A percentile compares a stretch with the other conserved stretches of the same genome.
These are phyloP conservation scores for Neophaeococcomyces aloes DNA, from an alignment of 2,329 filamentous ascomycete genomes.

Conservation along the genomic window DNA sequence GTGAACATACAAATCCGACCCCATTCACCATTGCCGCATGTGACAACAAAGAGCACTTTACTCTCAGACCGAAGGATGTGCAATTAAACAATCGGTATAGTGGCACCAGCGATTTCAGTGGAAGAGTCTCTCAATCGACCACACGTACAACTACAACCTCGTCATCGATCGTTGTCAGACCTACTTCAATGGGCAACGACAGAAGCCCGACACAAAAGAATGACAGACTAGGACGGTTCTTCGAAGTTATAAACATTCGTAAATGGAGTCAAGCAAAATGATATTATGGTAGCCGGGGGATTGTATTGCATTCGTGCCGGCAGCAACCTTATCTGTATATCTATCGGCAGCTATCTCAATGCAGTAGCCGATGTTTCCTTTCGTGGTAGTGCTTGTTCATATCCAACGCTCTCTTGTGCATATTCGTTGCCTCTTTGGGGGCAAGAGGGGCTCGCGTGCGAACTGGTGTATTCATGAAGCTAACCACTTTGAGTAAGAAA, in stretches of 20 bases:
- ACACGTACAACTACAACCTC: not conserved
- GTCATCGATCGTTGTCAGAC: not conserved
- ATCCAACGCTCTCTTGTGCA: no score
- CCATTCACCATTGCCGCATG: slow-evolving; percentile 1
- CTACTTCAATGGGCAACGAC: not conserved
- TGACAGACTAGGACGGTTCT: not conserved
- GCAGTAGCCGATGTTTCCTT: no score
- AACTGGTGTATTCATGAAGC: no score
- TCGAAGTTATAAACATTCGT: slow-evolving; percentile 1
- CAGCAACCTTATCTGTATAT: not conserved
- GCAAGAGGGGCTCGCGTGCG: no score
- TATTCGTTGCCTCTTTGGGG: no score
- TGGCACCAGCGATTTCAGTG: not conserved
- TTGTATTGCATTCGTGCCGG: not conserved
- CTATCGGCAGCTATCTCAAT: no score
- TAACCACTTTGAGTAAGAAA: no score
- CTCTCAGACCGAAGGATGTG: not conserved
- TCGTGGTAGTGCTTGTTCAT: no score
- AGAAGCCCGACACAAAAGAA: not conserved
- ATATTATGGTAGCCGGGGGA: not conserved
- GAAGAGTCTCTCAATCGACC: not conserved
- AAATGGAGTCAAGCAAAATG: slow-evolving; percentile 3
- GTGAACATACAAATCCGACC: slow-evolving; percentile 1
- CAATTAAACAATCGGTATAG: not conserved
- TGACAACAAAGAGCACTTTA: not conserved